Conservation (phyloP, 108 stramenopile species). For the Conticribra guillardii region DNA sequence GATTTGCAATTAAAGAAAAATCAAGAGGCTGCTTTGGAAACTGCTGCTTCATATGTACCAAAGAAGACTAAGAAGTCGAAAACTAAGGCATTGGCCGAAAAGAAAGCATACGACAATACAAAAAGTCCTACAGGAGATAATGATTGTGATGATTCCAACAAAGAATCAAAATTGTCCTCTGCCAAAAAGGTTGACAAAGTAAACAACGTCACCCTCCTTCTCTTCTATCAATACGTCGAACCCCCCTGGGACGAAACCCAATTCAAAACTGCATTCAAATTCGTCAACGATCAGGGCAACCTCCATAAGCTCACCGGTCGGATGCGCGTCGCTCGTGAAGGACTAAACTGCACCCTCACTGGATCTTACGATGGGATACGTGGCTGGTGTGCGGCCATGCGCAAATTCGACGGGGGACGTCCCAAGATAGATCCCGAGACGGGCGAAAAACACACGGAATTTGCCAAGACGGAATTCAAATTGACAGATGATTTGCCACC, state of each 20-base stretch:
- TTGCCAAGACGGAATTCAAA: constrained; percentile 87
- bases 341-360: constrained; percentile 92
- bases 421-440: constrained; percentile 15
- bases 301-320: constrained; percentile 72
- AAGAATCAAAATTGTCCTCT: background rate
- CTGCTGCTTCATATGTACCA: background rate
- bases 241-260: constrained; percentile 74
- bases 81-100: background rate
- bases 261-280: constrained; percentile 57
- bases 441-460: constrained; percentile 47
- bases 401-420: constrained; percentile 57
- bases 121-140: background rate
- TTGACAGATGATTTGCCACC: constrained; percentile 72
- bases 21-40: constrained; percentile 2
- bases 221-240: constrained; percentile 93
- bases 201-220: constrained; percentile 61
- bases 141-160: background rate
- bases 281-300: constrained; percentile 52
- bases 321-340: constrained; percentile 87
- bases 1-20: background rate
- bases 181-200: constrained; percentile 9
- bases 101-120: background rate
- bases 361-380: constrained; percentile 52
- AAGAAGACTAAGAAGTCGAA: constrained; percentile 27
- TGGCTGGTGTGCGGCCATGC: constrained; percentile 64